Evolutionary conservation across 192 early-diverging fungal genomes (phyloP).

Genomic region (Umbelopsis isabellina): DNA sequence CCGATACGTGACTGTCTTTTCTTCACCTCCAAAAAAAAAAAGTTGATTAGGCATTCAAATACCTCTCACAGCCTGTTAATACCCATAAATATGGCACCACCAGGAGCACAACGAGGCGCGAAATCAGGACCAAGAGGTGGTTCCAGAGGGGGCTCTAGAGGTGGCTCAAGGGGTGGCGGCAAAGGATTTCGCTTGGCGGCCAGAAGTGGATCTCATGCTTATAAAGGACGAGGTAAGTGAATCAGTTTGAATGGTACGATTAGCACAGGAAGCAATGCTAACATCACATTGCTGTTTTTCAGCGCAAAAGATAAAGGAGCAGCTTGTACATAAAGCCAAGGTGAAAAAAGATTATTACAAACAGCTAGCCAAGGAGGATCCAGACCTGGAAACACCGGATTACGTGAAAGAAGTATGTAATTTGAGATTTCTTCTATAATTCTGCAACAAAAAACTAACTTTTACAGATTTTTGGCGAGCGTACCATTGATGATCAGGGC

Average conservation of each 20-base stretch:
- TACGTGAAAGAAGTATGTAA: constrained; percentile 42
- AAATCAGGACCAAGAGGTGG: constrained; percentile 9
- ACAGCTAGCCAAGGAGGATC: constrained; percentile 30
- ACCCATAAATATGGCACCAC: constrained; percentile 6
- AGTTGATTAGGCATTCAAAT: no score
- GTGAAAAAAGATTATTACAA: constrained; percentile 47
- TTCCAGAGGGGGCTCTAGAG: no score
- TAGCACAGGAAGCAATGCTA: background rate
- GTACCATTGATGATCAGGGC: constrained; percentile 43
- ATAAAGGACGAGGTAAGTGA: constrained; percentile 18
- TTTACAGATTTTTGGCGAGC: constrained; percentile 40
- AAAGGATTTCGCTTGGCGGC: background rate
- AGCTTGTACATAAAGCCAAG: constrained; percentile 43
- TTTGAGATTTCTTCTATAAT: background rate
- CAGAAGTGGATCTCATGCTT: constrained; percentile 20
- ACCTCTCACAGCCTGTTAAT: no score
- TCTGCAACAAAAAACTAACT: background rate
- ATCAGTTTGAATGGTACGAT: background rate
- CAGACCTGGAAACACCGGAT: constrained; percentile 37
- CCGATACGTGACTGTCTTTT: background rate
- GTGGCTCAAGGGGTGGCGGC: background rate
- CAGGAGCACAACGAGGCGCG: background rate
- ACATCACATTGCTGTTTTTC: background rate
- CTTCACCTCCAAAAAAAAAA: background rate
- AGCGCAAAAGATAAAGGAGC: constrained; percentile 43